Conservation (phyloP, 2,329 filamentous ascomycete genomes). For the Xylariaceae sp. region DNA sequence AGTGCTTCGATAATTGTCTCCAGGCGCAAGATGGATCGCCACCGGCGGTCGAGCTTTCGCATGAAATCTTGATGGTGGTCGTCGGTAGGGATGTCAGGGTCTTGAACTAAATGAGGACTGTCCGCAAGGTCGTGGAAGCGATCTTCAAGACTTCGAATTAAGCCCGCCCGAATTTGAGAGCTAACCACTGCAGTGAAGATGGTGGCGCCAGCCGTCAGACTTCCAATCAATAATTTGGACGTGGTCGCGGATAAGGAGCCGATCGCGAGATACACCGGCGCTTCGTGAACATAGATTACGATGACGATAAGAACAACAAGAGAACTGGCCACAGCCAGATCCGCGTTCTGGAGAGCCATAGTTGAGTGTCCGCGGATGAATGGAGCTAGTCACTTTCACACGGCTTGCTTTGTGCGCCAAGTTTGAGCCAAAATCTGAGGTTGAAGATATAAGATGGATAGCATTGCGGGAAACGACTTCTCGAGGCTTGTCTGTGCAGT, state of each 20-base stretch:
- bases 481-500: no score
- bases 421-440: no score
- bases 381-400: no score
- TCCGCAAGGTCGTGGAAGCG: neutral
- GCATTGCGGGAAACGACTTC: no score
- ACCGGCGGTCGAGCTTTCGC: neutral
- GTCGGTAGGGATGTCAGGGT: neutral
- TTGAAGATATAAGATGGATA: no score
- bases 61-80: neutral
- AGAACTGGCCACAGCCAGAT: neutral
- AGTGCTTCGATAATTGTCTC: neutral
- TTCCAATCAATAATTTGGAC: neutral
- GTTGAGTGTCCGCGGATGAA: no score
- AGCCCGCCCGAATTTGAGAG: neutral
- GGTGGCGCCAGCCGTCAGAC: neutral
- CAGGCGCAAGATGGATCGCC: neutral
- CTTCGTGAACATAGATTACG: neutral
- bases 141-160: slow-evolving; percentile 1
- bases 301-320: neutral
- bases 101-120: neutral
- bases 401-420: no score
- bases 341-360: no score
- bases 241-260: neutral
- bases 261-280: neutral
- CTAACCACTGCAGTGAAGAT: neutral